These are phyloP conservation scores for Cytospora piceae DNA, from an alignment of 2,329 filamentous ascomycete species.

Conservation along the genomic window DNA sequence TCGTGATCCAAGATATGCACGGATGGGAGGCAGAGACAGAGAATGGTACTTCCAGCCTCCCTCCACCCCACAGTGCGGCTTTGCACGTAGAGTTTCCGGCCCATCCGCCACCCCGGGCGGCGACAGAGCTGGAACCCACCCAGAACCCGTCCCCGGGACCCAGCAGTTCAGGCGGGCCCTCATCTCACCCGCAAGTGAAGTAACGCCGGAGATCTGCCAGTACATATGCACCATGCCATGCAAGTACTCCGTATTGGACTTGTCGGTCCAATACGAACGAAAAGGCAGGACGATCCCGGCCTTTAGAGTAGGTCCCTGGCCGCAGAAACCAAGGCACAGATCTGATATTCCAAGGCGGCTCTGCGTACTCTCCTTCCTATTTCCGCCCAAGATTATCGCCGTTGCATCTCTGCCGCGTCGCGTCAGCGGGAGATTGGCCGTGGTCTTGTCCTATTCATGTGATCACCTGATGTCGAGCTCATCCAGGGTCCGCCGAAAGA, in stretches of 20 bases:
- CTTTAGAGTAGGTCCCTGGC: slow-evolving; percentile 1
- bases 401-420: slow-evolving; percentile 15
- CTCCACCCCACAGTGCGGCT: slow-evolving; percentile 14
- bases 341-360: slow-evolving; percentile 15
- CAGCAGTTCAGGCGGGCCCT: not conserved
- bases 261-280: not conserved
- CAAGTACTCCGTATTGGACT: not conserved
- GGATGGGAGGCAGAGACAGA: not conserved
- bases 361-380: slow-evolving; percentile 17
- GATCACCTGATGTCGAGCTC: not conserved
- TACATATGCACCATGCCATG: not conserved
- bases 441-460: not conserved
- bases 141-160: not conserved
- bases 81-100: not conserved
- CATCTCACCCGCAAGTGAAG: not conserved
- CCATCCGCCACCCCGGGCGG: slow-evolving; percentile 13
- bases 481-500: not conserved
- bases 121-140: slow-evolving; percentile 3
- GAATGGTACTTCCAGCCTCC: slow-evolving; percentile 1
- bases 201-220: slow-evolving; percentile 1
- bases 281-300: slow-evolving; percentile 5
- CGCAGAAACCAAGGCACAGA: slow-evolving; percentile 6
- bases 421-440: not conserved
- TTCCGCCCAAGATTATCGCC: slow-evolving; percentile 14
- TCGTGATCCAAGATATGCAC: not conserved